A percentile compares a stretch with the other conserved stretches of the same genome.
Conservation (phyloP, 331 rosid species). For the Arachis monticola region DNA sequence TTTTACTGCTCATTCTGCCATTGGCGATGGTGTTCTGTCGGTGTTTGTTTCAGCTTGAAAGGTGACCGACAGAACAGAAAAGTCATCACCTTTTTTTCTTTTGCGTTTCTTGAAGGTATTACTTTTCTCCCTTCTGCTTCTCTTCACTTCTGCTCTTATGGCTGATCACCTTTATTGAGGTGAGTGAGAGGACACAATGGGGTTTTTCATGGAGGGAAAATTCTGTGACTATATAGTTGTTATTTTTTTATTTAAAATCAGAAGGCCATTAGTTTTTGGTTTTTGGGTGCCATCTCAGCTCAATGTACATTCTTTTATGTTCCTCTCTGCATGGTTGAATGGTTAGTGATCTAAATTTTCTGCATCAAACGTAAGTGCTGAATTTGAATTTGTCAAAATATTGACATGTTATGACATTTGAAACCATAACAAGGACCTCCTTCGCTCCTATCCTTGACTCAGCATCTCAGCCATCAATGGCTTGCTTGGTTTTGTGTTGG, state of each 20-base stretch:
- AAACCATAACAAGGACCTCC: slow-evolving; percentile 22
- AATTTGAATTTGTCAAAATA: neutral
- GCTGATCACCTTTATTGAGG: slow-evolving; percentile 1
- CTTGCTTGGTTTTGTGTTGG: neutral
- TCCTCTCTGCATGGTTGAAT: slow-evolving; percentile 6
- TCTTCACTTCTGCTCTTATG: neutral
- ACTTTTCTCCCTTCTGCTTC: neutral
- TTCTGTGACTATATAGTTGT: neutral
- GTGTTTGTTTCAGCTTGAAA: slow-evolving; percentile 3
- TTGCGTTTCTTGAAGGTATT: slow-evolving; percentile 24
- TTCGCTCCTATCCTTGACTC: neutral
- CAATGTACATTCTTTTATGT: slow-evolving; percentile 2
- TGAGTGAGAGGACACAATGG: neutral
- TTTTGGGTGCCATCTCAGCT: neutral
- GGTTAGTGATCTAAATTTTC: neutral
- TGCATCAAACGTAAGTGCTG: neutral
- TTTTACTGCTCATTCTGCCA: neutral
- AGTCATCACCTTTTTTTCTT: neutral
- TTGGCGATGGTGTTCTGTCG: neutral
- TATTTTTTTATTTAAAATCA: neutral
- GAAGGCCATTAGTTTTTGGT: neutral
- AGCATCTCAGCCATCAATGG: neutral
- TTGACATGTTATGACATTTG: neutral
- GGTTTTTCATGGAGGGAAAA: slow-evolving; percentile 12
- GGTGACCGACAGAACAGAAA: neutral